A percentile compares a stretch with the other conserved stretches of the same genome.
phyloP scores from a whole-genome alignment of 2,329 filamentous ascomycete species.

The Akanthomyces muscarius region DNA sequence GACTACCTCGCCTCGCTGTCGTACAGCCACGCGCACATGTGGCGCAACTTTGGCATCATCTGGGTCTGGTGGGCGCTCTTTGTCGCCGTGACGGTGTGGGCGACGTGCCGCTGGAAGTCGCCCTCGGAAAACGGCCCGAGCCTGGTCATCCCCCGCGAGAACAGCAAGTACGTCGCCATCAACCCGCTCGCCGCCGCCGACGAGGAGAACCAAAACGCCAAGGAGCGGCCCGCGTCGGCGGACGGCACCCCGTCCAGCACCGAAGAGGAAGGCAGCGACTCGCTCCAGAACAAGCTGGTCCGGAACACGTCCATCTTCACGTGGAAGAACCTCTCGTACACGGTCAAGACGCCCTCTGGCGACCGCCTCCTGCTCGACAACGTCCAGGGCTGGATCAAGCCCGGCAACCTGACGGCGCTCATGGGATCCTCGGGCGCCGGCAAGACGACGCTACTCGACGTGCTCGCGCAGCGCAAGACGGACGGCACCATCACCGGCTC shows the following conservation, averaged over 20 bases:
- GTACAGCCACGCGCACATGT: constrained; percentile 49
- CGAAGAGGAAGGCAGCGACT: constrained; percentile 18
- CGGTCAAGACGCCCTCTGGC: constrained; percentile 56
- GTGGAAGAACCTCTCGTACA: constrained; percentile 70
- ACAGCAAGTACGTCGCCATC: constrained; percentile 22
- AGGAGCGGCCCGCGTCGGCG: constrained; percentile 18
- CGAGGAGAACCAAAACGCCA: constrained; percentile 43
- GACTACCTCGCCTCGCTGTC: constrained; percentile 53
- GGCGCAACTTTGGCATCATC: constrained; percentile 59
- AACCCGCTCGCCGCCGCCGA: constrained; percentile 37
- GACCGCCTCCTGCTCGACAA: constrained; percentile 71
- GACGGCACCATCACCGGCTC: constrained; percentile 72
- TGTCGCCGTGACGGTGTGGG: constrained; percentile 53
- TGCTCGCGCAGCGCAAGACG: constrained; percentile 73
- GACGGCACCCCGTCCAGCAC: constrained; percentile 33
- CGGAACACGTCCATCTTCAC: constrained; percentile 67
- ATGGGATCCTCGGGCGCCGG: constrained; percentile 80
- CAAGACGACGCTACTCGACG: constrained; percentile 81
- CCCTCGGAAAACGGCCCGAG: constrained; percentile 48
- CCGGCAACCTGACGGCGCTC: constrained; percentile 72
- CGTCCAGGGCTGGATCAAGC: constrained; percentile 80
- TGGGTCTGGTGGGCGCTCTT: constrained; percentile 62
- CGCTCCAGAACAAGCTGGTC: constrained; percentile 38
- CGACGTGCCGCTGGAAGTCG: constrained; percentile 54
- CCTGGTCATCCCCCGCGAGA: constrained; percentile 60